These are phyloP conservation scores for Silybum marianum DNA, from an alignment of 129 eudicot genomes.

Conservation along the genomic window DNA sequence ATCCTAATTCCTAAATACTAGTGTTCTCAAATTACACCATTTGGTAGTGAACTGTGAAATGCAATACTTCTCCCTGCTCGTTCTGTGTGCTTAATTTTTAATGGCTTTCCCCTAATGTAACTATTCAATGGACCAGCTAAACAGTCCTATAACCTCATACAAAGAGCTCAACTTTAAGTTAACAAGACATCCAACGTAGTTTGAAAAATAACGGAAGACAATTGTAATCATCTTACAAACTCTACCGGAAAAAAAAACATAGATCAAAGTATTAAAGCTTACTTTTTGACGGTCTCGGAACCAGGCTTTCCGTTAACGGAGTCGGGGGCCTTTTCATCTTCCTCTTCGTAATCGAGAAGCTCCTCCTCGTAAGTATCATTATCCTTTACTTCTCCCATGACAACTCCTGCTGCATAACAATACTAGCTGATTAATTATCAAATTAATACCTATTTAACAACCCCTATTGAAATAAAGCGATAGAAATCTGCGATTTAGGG, in stretches of 20 bases:
- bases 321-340: slow-evolving; percentile 74
- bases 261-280: not conserved
- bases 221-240: not conserved
- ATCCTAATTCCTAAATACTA: not conserved
- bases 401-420: not conserved
- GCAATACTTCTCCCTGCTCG: not conserved
- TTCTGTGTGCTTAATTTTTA: not conserved
- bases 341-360: slow-evolving; percentile 87
- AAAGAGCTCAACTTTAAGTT: not conserved
- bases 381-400: slow-evolving; percentile 71
- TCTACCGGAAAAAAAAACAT: not conserved
- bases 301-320: slow-evolving; percentile 49
- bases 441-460: not conserved
- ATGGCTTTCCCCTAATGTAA: not conserved
- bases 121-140: not conserved
- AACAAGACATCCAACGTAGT: not conserved
- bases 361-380: slow-evolving; percentile 86
- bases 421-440: not conserved
- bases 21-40: not conserved
- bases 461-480: not conserved
- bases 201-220: not conserved
- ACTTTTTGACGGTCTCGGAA: slow-evolving; percentile 76
- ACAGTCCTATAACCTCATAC: not conserved
- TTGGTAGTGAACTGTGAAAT: not conserved
- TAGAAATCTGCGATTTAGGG: slow-evolving; percentile 14